Conservation (phyloP, 1,284 basidiomycete species). For the Polyporus tsugae region DNA sequence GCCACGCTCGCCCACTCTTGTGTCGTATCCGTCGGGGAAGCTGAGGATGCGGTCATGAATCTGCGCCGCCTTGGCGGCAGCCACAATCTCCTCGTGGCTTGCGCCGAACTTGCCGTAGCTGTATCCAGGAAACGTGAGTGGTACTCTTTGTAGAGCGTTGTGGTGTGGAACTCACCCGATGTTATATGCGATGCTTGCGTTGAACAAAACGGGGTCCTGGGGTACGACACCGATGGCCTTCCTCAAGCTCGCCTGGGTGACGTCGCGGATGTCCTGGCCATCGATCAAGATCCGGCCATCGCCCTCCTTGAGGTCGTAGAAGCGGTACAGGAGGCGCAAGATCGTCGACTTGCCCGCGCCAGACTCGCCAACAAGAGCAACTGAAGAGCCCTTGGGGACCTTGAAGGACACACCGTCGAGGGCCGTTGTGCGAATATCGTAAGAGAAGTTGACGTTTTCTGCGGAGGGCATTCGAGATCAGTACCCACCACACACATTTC, state of each 20-base stretch:
- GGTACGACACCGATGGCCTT: slow-evolving; percentile 86
- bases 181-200: slow-evolving; percentile 80
- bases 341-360: slow-evolving; percentile 87
- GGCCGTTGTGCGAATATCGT: slow-evolving; percentile 79
- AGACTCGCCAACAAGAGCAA: slow-evolving; percentile 85
- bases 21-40: slow-evolving; percentile 87
- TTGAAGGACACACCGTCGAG: slow-evolving; percentile 85
- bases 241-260: slow-evolving; percentile 83
- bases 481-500: neutral
- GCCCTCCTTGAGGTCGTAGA: slow-evolving; percentile 86
- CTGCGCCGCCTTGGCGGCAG: slow-evolving; percentile 79
- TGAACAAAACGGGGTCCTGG: slow-evolving; percentile 87
- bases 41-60: slow-evolving; percentile 82
- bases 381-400: slow-evolving; percentile 81
- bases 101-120: slow-evolving; percentile 79
- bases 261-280: slow-evolving; percentile 84
- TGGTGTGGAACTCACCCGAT: slow-evolving; percentile 58
- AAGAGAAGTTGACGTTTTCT: slow-evolving; percentile 86
- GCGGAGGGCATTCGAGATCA: slow-evolving; percentile 8
- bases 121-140: neutral
- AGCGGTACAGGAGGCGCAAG: slow-evolving; percentile 84
- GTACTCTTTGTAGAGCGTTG: neutral
- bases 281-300: slow-evolving; percentile 82
- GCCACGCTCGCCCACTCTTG: slow-evolving; percentile 84
- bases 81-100: slow-evolving; percentile 72